Evolutionary conservation across 202 grass and related monocot genomes (phyloP).

Genomic region (Digitaria exilis): DNA sequence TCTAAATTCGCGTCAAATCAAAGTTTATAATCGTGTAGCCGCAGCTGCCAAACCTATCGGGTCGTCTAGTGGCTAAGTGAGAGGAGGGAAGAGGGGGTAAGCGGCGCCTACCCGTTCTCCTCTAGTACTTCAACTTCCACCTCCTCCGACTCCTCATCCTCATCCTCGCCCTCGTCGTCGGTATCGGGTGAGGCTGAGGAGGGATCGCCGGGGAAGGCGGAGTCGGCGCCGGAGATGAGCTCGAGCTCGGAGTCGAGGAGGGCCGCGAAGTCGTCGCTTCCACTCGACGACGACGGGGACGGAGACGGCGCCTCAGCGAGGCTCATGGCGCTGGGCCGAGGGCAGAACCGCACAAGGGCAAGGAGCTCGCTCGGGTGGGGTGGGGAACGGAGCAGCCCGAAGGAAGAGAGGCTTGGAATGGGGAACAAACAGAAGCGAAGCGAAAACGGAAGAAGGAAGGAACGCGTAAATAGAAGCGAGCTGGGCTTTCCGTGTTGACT

Average conservation of each 20-base stretch:
- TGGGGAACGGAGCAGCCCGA: neutral
- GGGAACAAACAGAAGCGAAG: too few relatives aligned
- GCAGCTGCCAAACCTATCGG: neutral
- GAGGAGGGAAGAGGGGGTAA: neutral
- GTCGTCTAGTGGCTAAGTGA: too few relatives aligned
- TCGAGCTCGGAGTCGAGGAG: slow-evolving; percentile 71
- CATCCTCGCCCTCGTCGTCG: neutral
- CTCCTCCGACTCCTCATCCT: slow-evolving; percentile 26
- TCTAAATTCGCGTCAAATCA: neutral
- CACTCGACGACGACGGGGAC: slow-evolving; percentile 56
- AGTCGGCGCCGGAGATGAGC: slow-evolving; percentile 42
- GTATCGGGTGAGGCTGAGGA: neutral
- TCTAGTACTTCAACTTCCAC: slow-evolving; percentile 18
- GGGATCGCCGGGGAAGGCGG: neutral
- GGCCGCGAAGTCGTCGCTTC: slow-evolving; percentile 59
- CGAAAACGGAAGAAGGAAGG: neutral
- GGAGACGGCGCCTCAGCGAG: slow-evolving; percentile 60
- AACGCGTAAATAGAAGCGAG: too few relatives aligned
- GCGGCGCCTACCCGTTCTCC: slow-evolving; percentile 23
- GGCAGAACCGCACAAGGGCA: neutral
- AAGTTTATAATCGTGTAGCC: slow-evolving; percentile 8
- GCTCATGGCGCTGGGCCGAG: slow-evolving; percentile 46
- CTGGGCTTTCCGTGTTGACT: too few relatives aligned
- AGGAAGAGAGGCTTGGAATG: neutral
- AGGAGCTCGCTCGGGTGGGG: neutral